These are phyloP conservation scores for Backusella mclennaniae DNA, from an alignment of 192 early-diverging fungal species.

Conservation along the genomic window DNA sequence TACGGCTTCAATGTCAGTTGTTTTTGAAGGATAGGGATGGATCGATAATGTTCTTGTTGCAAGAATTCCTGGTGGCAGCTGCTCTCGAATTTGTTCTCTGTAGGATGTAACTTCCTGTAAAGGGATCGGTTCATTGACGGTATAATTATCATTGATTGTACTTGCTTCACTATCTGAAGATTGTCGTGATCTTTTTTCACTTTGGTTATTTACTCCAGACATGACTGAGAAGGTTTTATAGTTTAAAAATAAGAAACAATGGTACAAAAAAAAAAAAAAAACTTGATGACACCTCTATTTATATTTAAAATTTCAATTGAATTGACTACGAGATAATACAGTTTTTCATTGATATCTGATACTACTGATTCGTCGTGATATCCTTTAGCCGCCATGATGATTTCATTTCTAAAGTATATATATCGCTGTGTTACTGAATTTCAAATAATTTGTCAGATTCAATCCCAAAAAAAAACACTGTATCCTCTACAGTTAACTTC, in stretches of 20 bases:
- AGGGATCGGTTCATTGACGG: not conserved
- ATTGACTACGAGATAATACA: not conserved
- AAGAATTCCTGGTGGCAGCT: constrained; percentile 7
- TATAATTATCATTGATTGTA: constrained; percentile 4
- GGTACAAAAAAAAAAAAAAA: not conserved
- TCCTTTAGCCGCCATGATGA: not conserved
- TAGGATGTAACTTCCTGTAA: constrained; percentile 5
- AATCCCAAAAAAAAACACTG: not conserved
- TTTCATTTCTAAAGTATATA: not conserved
- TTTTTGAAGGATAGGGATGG: not conserved
- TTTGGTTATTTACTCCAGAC: not conserved
- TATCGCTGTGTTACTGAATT: not conserved
- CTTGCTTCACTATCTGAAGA: not conserved
- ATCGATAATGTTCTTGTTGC: not conserved
- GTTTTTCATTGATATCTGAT: not conserved
- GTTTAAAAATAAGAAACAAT: not conserved
- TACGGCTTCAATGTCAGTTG: not conserved
- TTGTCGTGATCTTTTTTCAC: not conserved
- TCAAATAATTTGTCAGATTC: not conserved
- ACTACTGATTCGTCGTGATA: not conserved
- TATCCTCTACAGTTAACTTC: not conserved
- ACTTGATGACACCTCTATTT: not conserved
- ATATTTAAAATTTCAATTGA: not conserved
- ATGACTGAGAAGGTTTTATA: not conserved
- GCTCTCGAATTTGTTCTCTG: constrained; percentile 6